Evolutionary conservation across 306 rosid species (phyloP), one percentile per base, ranked within the genome.

Genomic region (Quercus gilva): DNA sequence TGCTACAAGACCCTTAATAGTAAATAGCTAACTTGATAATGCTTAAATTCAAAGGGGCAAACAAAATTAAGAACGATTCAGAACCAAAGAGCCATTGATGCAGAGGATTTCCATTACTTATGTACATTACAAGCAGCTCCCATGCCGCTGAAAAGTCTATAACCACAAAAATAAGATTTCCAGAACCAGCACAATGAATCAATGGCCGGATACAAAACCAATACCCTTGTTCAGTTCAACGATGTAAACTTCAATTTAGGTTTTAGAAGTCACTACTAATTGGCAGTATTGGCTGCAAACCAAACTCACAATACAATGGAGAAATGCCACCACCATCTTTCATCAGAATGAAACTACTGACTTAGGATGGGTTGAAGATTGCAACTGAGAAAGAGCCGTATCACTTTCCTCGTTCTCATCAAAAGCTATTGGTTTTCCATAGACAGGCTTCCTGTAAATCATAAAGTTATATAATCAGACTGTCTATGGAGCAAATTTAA

Each of bases 381-480:
- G 89, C 81, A 85, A 51, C 79, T 80, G 86, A 65, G 92, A 85
- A 17, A 77, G 73, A 29, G 91, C 88, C 56, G 92, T 84, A 74
- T 90, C 97, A 83, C 76, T 81, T 82, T 93, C 96, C 53, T 94
- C 98, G 25, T 78, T 89, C 71, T 87, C 97, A 72, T 95, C 93
- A 53, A 89, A 93, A 26, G 75, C 79, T 35, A 91, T 60, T 5
- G 89, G 88, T 71, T 86, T 86, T 74, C 93, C 92, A 65, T 77
- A 74, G 23, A 84, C 76, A 69, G 81, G 71, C 76, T 95, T 93
- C 91, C 99, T 95, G 94, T 73, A 55, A 71, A 76, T 14, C 74
- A 75, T 73, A 55, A 4, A 25, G 55, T 33, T 4, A 37, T 20
- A 13, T 18, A 9, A 51, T 73, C 49, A 73, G 26, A 61, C 52